These are phyloP conservation scores for Apophysomyces ossiformis DNA, from an alignment of 371 early-diverging fungal species.

Conservation along the genomic window DNA sequence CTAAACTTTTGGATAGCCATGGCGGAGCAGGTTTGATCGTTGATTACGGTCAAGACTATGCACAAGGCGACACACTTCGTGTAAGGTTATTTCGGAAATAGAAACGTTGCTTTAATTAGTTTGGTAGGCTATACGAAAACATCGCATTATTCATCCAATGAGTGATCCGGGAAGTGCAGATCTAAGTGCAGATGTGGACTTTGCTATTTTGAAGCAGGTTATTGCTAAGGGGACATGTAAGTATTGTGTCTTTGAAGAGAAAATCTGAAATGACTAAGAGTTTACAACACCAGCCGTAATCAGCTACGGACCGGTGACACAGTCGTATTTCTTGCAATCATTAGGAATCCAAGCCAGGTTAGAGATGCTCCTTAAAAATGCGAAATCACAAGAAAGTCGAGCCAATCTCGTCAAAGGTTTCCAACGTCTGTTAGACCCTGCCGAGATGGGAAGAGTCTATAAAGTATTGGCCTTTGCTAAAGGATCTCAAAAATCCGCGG, in stretches of 20 bases:
- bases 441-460: constrained; percentile 82
- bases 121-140: constrained; percentile 81
- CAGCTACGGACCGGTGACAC: constrained; percentile 82
- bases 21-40: constrained; percentile 83
- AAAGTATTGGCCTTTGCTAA: constrained; percentile 76
- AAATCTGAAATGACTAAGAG: not conserved
- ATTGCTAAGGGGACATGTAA: constrained; percentile 47
- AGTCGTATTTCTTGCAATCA: constrained; percentile 77
- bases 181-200: constrained; percentile 94
- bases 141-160: constrained; percentile 81
- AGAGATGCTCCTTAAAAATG: constrained; percentile 69
- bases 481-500: constrained; percentile 10
- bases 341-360: constrained; percentile 87
- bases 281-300: constrained; percentile 22
- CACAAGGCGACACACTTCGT: constrained; percentile 79
- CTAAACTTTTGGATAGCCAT: constrained; percentile 60
- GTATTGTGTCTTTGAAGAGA: constrained; percentile 20
- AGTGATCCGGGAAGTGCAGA: constrained; percentile 86
- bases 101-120: too few relatives aligned
- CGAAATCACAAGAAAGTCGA: constrained; percentile 51
- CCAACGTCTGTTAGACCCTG: constrained; percentile 75
- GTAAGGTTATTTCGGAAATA: constrained; percentile 46
- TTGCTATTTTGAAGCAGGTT: constrained; percentile 72
- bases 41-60: constrained; percentile 91
- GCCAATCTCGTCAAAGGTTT: constrained; percentile 70